Conservation (phyloP, 148 eudicot species). For the Rhododendron henanense region DNA sequence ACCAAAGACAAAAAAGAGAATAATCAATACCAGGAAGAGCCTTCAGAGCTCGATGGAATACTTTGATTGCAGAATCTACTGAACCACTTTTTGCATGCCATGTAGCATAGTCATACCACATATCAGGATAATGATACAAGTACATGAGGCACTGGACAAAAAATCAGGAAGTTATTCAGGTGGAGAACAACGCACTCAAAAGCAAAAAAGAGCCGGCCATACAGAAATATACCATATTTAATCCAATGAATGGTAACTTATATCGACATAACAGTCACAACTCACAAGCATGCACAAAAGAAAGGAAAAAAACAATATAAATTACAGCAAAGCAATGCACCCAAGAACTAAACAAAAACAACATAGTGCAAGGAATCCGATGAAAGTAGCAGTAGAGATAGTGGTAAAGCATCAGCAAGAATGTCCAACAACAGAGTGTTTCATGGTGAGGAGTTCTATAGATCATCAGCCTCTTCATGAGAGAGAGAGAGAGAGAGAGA, state of each 20-base stretch:
- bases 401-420: neutral
- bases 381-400: neutral
- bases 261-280: neutral
- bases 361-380: neutral
- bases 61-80: conserved; percentile 76
- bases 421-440: neutral
- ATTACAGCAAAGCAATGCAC: neutral
- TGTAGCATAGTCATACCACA: conserved; percentile 95
- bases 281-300: neutral
- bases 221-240: neutral
- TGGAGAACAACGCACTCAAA: conserved; percentile 7
- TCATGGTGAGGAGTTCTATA: neutral
- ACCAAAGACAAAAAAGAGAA: conserved; percentile 9
- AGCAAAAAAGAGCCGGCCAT: neutral
- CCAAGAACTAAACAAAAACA: neutral
- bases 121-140: conserved; percentile 96
- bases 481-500: neutral
- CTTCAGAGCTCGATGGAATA: conserved; percentile 81
- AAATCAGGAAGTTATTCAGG: conserved; percentile 6
- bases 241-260: neutral
- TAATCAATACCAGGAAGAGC: conserved; percentile 85
- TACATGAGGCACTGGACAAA: conserved; percentile 90
- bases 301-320: neutral
- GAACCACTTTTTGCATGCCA: conserved; percentile 99
- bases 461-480: neutral